These are phyloP conservation scores for Epicoccum sorghinum DNA, from an alignment of 2,329 filamentous ascomycete genomes.

Conservation along the genomic window DNA sequence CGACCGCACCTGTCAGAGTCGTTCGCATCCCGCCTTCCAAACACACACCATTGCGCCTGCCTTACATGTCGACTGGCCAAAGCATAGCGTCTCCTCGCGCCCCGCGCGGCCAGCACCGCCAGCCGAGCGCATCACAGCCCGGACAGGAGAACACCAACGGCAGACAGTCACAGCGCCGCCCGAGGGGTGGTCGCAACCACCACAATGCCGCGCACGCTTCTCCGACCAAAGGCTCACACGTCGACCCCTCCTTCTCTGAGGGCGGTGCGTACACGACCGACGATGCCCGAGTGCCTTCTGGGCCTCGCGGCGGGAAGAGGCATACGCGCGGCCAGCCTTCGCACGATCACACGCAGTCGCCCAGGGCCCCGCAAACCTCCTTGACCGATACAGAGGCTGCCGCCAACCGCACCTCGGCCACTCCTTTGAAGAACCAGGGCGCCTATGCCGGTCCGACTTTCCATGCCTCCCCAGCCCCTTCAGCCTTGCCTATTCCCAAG, in stretches of 20 bases:
- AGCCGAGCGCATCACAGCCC: slow-evolving; percentile 38
- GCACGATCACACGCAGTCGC: slow-evolving; percentile 35
- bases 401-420: slow-evolving; percentile 29
- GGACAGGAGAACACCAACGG: slow-evolving; percentile 30
- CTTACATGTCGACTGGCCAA: slow-evolving; percentile 44
- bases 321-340: slow-evolving; percentile 39
- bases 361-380: slow-evolving; percentile 24
- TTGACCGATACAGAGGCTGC: slow-evolving; percentile 38
- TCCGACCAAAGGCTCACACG: slow-evolving; percentile 19
- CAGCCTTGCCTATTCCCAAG: slow-evolving; percentile 86
- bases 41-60: slow-evolving; percentile 4
- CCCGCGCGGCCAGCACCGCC: slow-evolving; percentile 35
- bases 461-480: slow-evolving; percentile 90
- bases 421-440: slow-evolving; percentile 45
- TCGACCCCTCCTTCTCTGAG: slow-evolving; percentile 28
- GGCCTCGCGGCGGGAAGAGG: slow-evolving; percentile 37
- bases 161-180: slow-evolving; percentile 37
- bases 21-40: slow-evolving; percentile 1
- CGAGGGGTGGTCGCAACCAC: slow-evolving; percentile 41
- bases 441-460: slow-evolving; percentile 94
- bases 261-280: slow-evolving; percentile 38
- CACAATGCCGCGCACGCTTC: slow-evolving; percentile 21
- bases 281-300: slow-evolving; percentile 31
- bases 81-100: slow-evolving; percentile 42
- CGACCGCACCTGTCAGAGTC: slow-evolving; percentile 37